Percentiles rank a stretch among this genome's conserved stretches.
phyloP scores from a whole-genome alignment of 257 asterid genomes.

The Hygrophila difformis region DNA sequence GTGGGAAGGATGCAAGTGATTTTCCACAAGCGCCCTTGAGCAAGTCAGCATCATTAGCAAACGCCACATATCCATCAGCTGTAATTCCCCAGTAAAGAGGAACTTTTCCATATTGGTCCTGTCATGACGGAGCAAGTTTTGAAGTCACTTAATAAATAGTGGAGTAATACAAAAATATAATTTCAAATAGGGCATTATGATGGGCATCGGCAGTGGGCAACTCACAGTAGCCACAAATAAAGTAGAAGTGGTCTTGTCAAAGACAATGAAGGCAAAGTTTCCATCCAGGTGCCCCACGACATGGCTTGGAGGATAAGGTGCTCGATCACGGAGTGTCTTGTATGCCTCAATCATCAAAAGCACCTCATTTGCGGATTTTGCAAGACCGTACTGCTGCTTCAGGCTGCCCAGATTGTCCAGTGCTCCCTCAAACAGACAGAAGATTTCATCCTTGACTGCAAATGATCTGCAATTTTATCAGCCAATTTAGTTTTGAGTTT shows the following conservation, averaged over 20 bases:
- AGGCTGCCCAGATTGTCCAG: slow-evolving; percentile 88
- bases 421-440: slow-evolving; percentile 91
- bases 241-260: slow-evolving; percentile 84
- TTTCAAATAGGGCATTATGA: background rate
- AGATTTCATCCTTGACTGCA: slow-evolving; percentile 91
- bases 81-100: slow-evolving; percentile 99
- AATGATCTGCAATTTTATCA: slow-evolving; percentile 51
- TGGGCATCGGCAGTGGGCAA: background rate
- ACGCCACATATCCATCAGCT: slow-evolving; percentile 93
- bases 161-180: background rate
- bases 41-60: slow-evolving; percentile 84
- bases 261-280: slow-evolving; percentile 72
- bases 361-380: slow-evolving; percentile 88
- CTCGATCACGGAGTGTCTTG: slow-evolving; percentile 92
- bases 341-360: slow-evolving; percentile 90
- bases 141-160: slow-evolving; percentile 8
- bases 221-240: slow-evolving; percentile 91
- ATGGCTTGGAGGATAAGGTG: slow-evolving; percentile 95
- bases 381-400: slow-evolving; percentile 85
- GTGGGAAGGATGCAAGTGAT: slow-evolving; percentile 98
- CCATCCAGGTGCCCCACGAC: slow-evolving; percentile 97
- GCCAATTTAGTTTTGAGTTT: slow-evolving; percentile 12
- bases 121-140: slow-evolving; percentile 30
- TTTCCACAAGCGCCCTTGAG: slow-evolving; percentile 99
- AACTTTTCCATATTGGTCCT: slow-evolving; percentile 94